Base-by-base conservation (phyloP, 2,329 filamentous ascomycete genomes). In the Hawksworthiomyces lignivorus region DNA sequence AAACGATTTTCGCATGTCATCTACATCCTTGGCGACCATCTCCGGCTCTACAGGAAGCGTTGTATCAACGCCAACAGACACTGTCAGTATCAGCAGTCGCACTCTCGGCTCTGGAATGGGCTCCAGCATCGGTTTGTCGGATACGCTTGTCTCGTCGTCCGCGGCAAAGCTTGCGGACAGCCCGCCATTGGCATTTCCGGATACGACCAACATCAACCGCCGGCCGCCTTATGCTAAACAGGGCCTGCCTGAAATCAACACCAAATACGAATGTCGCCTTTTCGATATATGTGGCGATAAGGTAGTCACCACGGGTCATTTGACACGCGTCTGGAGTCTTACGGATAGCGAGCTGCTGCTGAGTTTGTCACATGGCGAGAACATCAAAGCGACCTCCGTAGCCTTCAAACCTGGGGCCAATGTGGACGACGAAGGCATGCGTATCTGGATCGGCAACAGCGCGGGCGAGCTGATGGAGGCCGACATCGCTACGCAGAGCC, bases 371-470 rank as follows among this genome's bases (percentile, higher is more conserved):
- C 89, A 95, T 59, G 84, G 84, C 2, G 92, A 98, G 56, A 87
- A 84, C 2, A 71, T 87, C 48, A 94, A 85, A 57, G 83, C 86
- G 7, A 82, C 87, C 2, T 79, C 88, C 2, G 68, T 96, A 6
- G 75, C 79, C 0, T 98, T 98, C 63, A 94, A 94, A 57, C 88
- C 90, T 3, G 84, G 82, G 1, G 69, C 73, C 3, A 77, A 84
- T 49, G 75, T 90, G 1, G 77, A 87, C 45, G 80, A 89, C 35
- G 90, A 97, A 61, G 90, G 88, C 6, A 74, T 75, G 41, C 74
- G 80, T 12, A 53, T 98, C 19, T 98, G 92, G 92, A 76, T 97
- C 24, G 92, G 92, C 7, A 96, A 84, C 32, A 94, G 84, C 51
- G 70, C 78, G 7, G 92, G 92, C 36, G 92, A 98, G 49, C 70